A percentile compares a stretch with the other conserved stretches of the same genome.
Evolutionary conservation across 202 grass and related monocot species (phyloP).

Genomic region (Sporobolus alterniflorus): DNA sequence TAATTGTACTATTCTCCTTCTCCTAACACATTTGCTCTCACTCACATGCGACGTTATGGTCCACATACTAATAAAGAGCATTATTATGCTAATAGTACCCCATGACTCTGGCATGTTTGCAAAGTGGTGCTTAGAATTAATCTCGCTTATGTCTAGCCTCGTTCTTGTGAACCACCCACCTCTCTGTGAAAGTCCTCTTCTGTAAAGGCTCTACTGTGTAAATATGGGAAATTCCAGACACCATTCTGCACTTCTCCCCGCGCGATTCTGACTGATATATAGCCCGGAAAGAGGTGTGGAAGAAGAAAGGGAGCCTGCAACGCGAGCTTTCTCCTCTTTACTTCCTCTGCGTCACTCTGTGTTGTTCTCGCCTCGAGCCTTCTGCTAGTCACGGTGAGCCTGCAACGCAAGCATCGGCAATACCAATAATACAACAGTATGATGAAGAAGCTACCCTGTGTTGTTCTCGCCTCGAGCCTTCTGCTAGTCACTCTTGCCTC

Average conservation of each 20-base stretch:
- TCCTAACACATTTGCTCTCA: slow-evolving; percentile 10
- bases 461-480: slow-evolving; percentile 13
- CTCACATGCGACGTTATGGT: slow-evolving; percentile 49
- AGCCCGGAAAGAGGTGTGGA: neutral
- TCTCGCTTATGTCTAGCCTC: neutral
- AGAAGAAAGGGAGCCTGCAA: slow-evolving; percentile 10
- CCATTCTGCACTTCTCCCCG: neutral
- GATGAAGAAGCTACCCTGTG: slow-evolving; percentile 40
- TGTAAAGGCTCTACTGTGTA: neutral
- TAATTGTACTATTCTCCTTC: slow-evolving; percentile 21
- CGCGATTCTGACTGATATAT: slow-evolving; percentile 17
- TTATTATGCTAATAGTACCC: neutral
- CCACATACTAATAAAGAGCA: slow-evolving; percentile 25
- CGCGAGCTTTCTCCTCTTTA: neutral
- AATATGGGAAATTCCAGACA: neutral
- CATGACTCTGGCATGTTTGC: neutral
- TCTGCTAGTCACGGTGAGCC: slow-evolving; percentile 14
- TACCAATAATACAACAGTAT: neutral
- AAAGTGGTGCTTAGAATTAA: neutral
- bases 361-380: slow-evolving; percentile 12
- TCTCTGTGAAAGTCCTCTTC: neutral
- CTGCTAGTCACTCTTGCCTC: neutral
- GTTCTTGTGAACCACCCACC: neutral
- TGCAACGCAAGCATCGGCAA: neutral
- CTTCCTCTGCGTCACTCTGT: neutral